A percentile compares a stretch with the other conserved stretches of the same genome.
phyloP scores from a whole-genome alignment of 495 filamentous ascomycete genomes.

The Penicillium dipodomyicola region DNA sequence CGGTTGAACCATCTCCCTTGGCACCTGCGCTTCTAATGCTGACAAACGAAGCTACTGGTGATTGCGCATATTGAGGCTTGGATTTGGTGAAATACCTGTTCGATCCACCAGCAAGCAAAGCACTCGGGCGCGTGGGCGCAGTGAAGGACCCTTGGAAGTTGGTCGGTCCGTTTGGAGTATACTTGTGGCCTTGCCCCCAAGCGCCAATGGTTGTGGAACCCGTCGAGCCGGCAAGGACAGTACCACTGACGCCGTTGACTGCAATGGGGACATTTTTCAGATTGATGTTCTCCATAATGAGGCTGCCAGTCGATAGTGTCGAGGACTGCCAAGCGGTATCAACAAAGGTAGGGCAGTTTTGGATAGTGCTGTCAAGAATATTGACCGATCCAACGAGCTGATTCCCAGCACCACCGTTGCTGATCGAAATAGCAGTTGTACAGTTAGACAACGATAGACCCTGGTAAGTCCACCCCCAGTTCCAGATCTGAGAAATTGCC shows the following conservation, averaged over 20 bases:
- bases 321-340: conserved; percentile 52
- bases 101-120: conserved; percentile 37
- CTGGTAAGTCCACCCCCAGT: conserved; percentile 59
- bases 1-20: conserved; percentile 66
- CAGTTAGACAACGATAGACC: conserved; percentile 50
- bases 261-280: conserved; percentile 60
- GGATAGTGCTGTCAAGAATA: conserved; percentile 57
- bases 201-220: conserved; percentile 52
- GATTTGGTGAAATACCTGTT: conserved; percentile 48
- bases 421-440: conserved; percentile 50
- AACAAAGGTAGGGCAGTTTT: conserved; percentile 61
- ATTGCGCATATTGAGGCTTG: conserved; percentile 55
- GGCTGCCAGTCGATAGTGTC: conserved; percentile 48
- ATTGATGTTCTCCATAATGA: conserved; percentile 66
- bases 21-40: conserved; percentile 59
- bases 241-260: conserved; percentile 52
- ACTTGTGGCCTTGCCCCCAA: conserved; percentile 56
- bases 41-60: conserved; percentile 52
- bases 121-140: conserved; percentile 35
- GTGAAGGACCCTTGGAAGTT: conserved; percentile 44
- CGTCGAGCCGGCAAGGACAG: conserved; percentile 55
- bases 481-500: conserved; percentile 58
- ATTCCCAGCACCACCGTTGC: conserved; percentile 32
- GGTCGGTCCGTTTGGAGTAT: conserved; percentile 41
- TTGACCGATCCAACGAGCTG: conserved; percentile 48